A percentile compares a stretch with the other conserved stretches of the same genome.
Conservation (phyloP, 2,329 filamentous ascomycete genomes). For the Sporothrix schenckii region DNA sequence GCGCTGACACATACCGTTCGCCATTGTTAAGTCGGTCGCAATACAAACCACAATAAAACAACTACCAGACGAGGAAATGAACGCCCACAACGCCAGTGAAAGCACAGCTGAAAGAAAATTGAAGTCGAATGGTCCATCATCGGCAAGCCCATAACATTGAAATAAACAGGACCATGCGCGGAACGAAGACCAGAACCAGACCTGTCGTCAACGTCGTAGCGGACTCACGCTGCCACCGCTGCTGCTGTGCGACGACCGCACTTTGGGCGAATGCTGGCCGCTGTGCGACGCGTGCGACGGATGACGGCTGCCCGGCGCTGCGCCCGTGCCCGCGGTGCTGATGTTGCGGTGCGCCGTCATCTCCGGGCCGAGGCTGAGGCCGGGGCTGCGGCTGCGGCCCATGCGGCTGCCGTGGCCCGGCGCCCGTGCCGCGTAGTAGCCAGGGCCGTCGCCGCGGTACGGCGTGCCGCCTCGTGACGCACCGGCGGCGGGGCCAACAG, state of each 20-base stretch:
- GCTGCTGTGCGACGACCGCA: conserved; percentile 25
- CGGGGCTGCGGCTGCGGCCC: conserved; percentile 14
- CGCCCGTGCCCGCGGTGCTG: conserved; percentile 1
- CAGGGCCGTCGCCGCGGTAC: background rate
- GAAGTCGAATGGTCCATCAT: no score
- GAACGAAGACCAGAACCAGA: no score
- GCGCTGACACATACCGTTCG: no score
- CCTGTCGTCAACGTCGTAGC: background rate
- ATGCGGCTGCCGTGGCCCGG: background rate
- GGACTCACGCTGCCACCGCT: conserved; percentile 17
- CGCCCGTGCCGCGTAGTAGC: background rate
- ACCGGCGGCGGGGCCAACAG: background rate
- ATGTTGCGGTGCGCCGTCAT: conserved; percentile 8
- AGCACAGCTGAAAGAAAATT: no score
- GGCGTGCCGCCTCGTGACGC: background rate
- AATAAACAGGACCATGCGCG: no score
- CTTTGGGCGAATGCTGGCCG: conserved; percentile 23
- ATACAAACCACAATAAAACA: no score
- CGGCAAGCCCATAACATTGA: no score
- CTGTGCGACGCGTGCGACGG: background rate
- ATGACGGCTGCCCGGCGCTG: background rate
- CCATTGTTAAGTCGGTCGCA: no score
- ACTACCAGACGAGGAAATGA: no score
- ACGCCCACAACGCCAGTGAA: no score
- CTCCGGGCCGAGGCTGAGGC: conserved; percentile 20